These are phyloP conservation scores for Rhizophora mangle DNA, from an alignment of 345 rosid genomes.

Conservation along the genomic window DNA sequence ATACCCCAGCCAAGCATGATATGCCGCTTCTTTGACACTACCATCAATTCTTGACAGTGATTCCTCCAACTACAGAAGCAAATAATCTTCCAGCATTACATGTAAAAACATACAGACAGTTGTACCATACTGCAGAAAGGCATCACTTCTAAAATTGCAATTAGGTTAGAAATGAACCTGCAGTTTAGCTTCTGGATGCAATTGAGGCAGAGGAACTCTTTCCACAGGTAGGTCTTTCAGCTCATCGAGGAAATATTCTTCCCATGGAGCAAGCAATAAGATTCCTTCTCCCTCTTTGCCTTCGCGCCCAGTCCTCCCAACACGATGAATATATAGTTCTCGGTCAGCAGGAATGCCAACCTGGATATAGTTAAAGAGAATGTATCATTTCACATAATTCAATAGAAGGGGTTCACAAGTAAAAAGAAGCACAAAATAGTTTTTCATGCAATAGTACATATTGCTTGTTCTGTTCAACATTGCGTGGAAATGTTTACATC, in stretches of 20 bases:
- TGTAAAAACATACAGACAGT: background rate
- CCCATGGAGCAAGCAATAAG: slow-evolving; percentile 92
- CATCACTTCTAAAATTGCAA: background rate
- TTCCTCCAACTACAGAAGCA: slow-evolving; percentile 53
- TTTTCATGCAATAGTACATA: background rate
- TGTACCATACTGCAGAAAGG: background rate
- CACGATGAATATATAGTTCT: slow-evolving; percentile 82
- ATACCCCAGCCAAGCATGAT: slow-evolving; percentile 95
- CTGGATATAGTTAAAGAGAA: slow-evolving; percentile 35
- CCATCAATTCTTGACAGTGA: slow-evolving; percentile 69
- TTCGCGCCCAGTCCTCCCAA: slow-evolving; percentile 89
- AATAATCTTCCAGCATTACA: slow-evolving; percentile 6
- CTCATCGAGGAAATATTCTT: slow-evolving; percentile 79
- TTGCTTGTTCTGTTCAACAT: background rate
- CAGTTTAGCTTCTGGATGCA: slow-evolving; percentile 51
- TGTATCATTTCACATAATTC: slow-evolving; percentile 5
- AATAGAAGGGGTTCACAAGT: background rate
- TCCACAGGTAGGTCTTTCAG: slow-evolving; percentile 78
- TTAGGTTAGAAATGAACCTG: slow-evolving; percentile 44
- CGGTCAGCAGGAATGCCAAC: slow-evolving; percentile 76
- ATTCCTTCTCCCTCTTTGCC: slow-evolving; percentile 86
- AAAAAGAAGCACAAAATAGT: background rate
- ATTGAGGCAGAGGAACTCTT: slow-evolving; percentile 48
- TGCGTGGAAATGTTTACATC: background rate
- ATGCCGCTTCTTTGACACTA: slow-evolving; percentile 87